Base-by-base conservation (phyloP, 169 alveolate genomes). In the Blepharisma undulans region DNA sequence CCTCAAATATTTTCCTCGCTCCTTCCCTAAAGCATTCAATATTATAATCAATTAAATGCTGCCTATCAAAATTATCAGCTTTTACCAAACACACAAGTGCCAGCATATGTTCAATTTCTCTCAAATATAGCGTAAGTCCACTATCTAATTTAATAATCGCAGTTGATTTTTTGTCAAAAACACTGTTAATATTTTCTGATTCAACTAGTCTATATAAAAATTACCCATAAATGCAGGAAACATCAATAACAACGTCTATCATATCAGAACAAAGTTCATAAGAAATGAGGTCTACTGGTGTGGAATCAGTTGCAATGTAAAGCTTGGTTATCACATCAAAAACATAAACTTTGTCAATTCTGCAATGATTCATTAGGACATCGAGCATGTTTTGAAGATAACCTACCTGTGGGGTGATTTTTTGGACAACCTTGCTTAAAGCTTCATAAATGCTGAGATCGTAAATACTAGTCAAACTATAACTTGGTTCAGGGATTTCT, bases 171-270 rank as follows among this genome's bases (percentile, higher is more conserved):
- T 94, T 93, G 87, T 95, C 98, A 93, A 93, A 93, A 74, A 85
- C 90, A 14, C 89, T 89, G 27, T 93, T 95, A 78, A 92, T 85
- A 0, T 94, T 95, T 84, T 89, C 85, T 21, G 94, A 95, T 60
- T 93, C 96, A 85, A 33, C 94, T 71, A 78, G 81, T 21, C 87
- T 72, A 32, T 19, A 81, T 60, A 89, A 89, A 33, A 21, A 32
- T 22, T 74, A 85, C 76, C 97, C 98, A 93, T 98, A 98, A 30
- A 98, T 97, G 27, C 97, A 94, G 34, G 97, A 94, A 85, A 97
- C 94, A 90, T 98, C 99, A 32, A 97, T 91, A 12, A 94, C 96
- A n/a, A 98, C 98, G 89, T 98, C 99, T 59, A 98, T 97, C 93
- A 97, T 94, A 91, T 98, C 99, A 48, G 98, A 93, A 89, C 98